These are phyloP conservation scores for Lachnellula occidentalis DNA, from an alignment of 2,329 filamentous ascomycete genomes.

Conservation along the genomic window DNA sequence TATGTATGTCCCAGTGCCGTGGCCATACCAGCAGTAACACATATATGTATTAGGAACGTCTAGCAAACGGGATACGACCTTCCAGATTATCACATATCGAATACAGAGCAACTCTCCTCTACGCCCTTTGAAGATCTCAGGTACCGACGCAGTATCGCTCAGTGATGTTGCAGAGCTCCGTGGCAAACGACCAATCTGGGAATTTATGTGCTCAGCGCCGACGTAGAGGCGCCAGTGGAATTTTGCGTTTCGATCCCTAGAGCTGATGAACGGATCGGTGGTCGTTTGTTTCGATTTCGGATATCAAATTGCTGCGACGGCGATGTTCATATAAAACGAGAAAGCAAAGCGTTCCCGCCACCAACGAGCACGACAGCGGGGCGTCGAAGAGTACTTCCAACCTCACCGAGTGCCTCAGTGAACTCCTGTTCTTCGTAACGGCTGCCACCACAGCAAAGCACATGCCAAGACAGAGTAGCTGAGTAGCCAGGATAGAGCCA, in stretches of 20 bases:
- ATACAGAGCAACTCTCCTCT: too few relatives aligned
- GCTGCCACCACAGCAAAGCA: slow-evolving; percentile 78
- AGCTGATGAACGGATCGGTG: not conserved
- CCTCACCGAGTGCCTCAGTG: slow-evolving; percentile 70
- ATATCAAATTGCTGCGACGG: slow-evolving; percentile 53
- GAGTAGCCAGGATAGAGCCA: slow-evolving; percentile 76
- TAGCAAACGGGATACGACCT: too few relatives aligned
- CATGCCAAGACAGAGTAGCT: slow-evolving; percentile 71
- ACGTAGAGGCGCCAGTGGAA: too few relatives aligned
- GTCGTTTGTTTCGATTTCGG: slow-evolving; percentile 36
- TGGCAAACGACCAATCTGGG: too few relatives aligned
- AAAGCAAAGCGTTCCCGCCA: slow-evolving; percentile 79
- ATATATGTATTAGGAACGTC: not conserved
- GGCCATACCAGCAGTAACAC: not conserved
- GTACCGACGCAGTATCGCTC: too few relatives aligned
- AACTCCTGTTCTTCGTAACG: slow-evolving; percentile 64
- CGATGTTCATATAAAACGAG: slow-evolving; percentile 56
- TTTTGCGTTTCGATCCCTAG: not conserved
- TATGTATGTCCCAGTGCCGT: not conserved
- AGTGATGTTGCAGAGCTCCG: too few relatives aligned
- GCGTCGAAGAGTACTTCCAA: slow-evolving; percentile 76
- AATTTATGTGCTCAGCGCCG: too few relatives aligned
- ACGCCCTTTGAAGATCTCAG: too few relatives aligned
- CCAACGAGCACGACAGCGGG: slow-evolving; percentile 73
- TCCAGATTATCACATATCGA: too few relatives aligned